These are phyloP conservation scores for Macaranga tanarius DNA, from an alignment of 441 rosid genomes.

Conservation along the genomic window DNA sequence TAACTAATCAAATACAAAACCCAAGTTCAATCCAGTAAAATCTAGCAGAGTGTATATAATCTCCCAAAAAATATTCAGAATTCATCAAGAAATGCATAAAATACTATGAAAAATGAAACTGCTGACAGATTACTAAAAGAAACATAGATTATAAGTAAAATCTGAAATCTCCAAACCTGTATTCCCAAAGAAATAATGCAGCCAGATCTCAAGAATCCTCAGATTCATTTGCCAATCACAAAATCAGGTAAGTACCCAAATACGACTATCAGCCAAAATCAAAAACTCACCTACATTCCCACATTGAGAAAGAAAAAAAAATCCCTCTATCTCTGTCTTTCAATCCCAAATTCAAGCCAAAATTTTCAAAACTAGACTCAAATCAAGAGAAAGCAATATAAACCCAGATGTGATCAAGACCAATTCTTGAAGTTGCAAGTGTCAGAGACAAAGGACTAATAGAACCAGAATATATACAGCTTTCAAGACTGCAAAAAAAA, in stretches of 20 bases:
- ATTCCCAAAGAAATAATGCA: slow-evolving; percentile 36
- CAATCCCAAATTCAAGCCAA: neutral
- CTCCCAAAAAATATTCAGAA: neutral
- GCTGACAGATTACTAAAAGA: neutral
- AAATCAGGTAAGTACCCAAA: slow-evolving; percentile 28
- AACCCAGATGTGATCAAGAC: slow-evolving; percentile 28
- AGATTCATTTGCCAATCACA: slow-evolving; percentile 51
- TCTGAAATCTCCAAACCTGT: slow-evolving; percentile 39
- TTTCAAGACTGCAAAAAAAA: slow-evolving; percentile 1
- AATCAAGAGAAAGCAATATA: slow-evolving; percentile 9
- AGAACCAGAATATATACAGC: slow-evolving; percentile 13
- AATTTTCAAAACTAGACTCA: neutral
- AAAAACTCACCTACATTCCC: slow-evolving; percentile 36
- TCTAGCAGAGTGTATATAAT: neutral
- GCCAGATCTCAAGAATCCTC: slow-evolving; percentile 51
- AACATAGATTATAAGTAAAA: neutral
- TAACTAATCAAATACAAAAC: neutral
- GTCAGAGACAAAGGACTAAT: slow-evolving; percentile 19
- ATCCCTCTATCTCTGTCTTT: neutral
- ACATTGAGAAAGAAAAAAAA: slow-evolving; percentile 25
- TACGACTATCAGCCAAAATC: slow-evolving; percentile 21
- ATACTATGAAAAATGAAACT: neutral
- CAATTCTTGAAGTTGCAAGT: slow-evolving; percentile 20
- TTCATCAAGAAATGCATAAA: neutral
- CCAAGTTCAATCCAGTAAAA: slow-evolving; percentile 6